Conservation (phyloP, 148 eudicot genomes). For the Rhododendron ovatum region DNA sequence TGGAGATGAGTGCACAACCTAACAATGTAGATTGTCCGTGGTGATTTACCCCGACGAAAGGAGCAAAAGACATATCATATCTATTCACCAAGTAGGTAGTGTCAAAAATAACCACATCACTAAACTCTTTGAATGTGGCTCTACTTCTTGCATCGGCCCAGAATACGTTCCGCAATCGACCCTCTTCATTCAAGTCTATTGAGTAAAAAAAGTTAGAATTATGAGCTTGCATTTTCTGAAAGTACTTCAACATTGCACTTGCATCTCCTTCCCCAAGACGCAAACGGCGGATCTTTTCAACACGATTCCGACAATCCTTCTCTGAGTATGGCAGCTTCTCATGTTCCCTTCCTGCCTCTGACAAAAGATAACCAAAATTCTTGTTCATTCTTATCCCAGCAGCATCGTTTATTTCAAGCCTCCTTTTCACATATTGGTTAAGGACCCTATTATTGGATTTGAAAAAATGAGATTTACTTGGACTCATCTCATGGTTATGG, state of each 20-base stretch:
- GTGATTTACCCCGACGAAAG: no score
- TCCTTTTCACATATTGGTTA: not conserved
- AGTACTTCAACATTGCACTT: not conserved
- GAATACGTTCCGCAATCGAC: not conserved
- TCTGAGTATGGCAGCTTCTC: not conserved
- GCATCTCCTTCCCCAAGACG: constrained; percentile 1
- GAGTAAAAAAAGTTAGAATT: not conserved
- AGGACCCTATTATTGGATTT: not conserved
- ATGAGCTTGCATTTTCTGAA: not conserved
- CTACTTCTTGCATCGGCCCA: no score
- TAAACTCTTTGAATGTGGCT: no score
- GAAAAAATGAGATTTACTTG: not conserved
- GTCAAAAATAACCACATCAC: no score
- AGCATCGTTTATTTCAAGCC: no score
- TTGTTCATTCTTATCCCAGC: not conserved
- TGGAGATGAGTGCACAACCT: no score
- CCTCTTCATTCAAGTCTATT: not conserved
- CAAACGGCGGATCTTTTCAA: not conserved
- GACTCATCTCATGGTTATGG: not conserved
- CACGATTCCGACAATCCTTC: not conserved
- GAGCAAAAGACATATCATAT: no score
- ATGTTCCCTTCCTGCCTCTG: not conserved
- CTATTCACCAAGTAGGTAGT: no score
- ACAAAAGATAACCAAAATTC: not conserved
- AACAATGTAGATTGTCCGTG: no score